Percentiles rank a stretch among this genome's conserved stretches.
Conservation (phyloP, 2,329 filamentous ascomycete species). For the Colletotrichum plurivorum region DNA sequence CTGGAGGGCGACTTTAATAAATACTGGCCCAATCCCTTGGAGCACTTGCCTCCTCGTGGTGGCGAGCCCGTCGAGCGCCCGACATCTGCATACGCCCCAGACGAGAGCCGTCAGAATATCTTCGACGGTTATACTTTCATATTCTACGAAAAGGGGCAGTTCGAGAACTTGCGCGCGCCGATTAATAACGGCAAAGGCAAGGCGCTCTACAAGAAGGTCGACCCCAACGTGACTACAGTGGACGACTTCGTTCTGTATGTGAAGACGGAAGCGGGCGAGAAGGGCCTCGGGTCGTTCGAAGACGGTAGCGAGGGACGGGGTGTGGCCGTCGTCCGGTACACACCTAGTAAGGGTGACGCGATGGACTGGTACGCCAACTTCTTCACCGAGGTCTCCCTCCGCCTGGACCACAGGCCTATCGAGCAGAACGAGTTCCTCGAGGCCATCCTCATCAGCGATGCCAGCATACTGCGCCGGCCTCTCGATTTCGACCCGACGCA, state of each 20-base stretch:
- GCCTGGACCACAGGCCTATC: slow-evolving; percentile 85
- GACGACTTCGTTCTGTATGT: slow-evolving; percentile 86
- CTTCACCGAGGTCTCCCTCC: slow-evolving; percentile 76
- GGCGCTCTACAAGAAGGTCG: slow-evolving; percentile 76
- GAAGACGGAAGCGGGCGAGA: slow-evolving; percentile 80
- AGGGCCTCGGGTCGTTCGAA: slow-evolving; percentile 76
- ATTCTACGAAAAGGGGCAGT: slow-evolving; percentile 84
- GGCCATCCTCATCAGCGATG: slow-evolving; percentile 86
- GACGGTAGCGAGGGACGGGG: slow-evolving; percentile 76
- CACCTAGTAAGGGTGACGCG: slow-evolving; percentile 68
- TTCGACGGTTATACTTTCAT: slow-evolving; percentile 93
- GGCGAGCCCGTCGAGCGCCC: slow-evolving; percentile 81
- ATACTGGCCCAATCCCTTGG: slow-evolving; percentile 82
- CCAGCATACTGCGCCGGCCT: slow-evolving; percentile 77
- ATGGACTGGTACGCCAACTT: slow-evolving; percentile 79
- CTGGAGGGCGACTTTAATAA: slow-evolving; percentile 85
- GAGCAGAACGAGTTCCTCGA: slow-evolving; percentile 94
- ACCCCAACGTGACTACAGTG: slow-evolving; percentile 74
- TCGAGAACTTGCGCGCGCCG: slow-evolving; percentile 79
- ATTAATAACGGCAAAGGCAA: slow-evolving; percentile 89
- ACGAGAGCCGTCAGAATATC: slow-evolving; percentile 74
- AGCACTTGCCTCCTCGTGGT: slow-evolving; percentile 80
- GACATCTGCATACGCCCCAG: slow-evolving; percentile 79
- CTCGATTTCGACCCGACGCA: slow-evolving; percentile 67
- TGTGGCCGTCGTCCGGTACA: slow-evolving; percentile 83